Base-by-base conservation (phyloP, 371 early-diverging fungal species). In the Syncephalis plumigaleata region DNA sequence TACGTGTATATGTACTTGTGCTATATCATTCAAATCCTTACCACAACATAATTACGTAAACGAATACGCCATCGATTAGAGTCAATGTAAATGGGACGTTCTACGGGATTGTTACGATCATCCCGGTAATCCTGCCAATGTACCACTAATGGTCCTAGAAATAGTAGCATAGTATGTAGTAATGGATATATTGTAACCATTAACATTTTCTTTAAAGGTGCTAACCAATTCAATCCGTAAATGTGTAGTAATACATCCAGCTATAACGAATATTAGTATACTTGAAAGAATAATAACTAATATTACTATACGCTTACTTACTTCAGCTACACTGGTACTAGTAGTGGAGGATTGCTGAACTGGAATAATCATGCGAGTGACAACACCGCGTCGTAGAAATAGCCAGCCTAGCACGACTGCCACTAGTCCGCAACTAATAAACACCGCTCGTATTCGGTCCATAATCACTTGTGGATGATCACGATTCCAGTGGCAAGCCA, bases 81-180 rank as follows among this genome's bases (percentile, higher is more conserved):
- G 5, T 15, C 52, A 11, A n/a, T n/a, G n/a, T n/a, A 22, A 23
- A 48, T 36, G 1, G 8, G 37, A 9, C 3, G 17, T 16, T 15
- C 9, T 1, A 42, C 0, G 15, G 4, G 21, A 15, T 40, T 8
- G 9, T 21, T 21, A 24, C 45, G 23, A 20, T 24, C 31, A 44
- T 13, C 11, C 21, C 20, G 17, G 26, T 31, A 25, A n/a, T 52
- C 52, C 24, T 27, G 7, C 15, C 11, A 20, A 27, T 21, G 16
- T 11, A 26, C 23, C 1, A 54, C 27, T 9, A 63, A 38, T 23
- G 63, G 59, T 3, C 63, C 63, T 7, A 53, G 37, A 37, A 59
- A 63, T 9, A 63, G 49, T 18, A 38, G 2, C n/a, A 15, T 40
- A 16, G 39, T 16, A 8, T 37, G 15, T 20, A 38, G 13, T 20